Evolutionary conservation across 176 grass and related monocot species (phyloP), one percentile per base, ranked within the genome.

Genomic region (Oryza australiensis): DNA sequence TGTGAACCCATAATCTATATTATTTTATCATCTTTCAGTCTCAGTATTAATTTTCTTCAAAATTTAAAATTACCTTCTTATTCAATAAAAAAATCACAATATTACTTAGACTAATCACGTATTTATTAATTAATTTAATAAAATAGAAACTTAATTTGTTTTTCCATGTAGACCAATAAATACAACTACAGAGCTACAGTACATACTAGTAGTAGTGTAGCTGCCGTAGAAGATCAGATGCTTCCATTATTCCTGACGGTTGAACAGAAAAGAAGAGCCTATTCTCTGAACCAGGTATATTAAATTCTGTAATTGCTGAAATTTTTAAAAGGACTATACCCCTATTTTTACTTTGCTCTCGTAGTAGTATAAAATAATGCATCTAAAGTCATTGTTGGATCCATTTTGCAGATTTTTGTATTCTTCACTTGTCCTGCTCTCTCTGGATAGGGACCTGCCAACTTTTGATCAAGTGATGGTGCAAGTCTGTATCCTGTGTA

Each of bases 241-340:
- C 33, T 53, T 76, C 40, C 40, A 32, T 78, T 66, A 64, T 72
- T 83, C 80, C 80, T 78, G 57, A 83, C 86, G 73, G 73, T 26
- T 14, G 24, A 77, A 55, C 41, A 30, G 41, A 35, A 53, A 67
- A 82, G 78, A 53, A 83, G 29, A 26, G n/a, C 55, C 41, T 55
- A 70, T 69, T 87, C 65, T 82, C 65, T 71, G 37, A 76, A 23
- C 38, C 35, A 22, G 12, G 27, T 7, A 5, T 73, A n/a, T 73
- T 64, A 33, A 66, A 64, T 33, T 15, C 55, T 10, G 29, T 16
- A 48, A 62, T 28, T 18, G 11, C 70, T 33, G 13, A 46, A 65
- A 5, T n/a, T 26, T 27, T 38, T 28, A 72, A 79, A 65, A 3
- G 0, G n/a, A 27, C 15, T 37, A 37, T 20, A 32, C 7, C 33